phyloP scores from a whole-genome alignment of 345 rosid species.

The Cardiospermum halicacabum region DNA sequence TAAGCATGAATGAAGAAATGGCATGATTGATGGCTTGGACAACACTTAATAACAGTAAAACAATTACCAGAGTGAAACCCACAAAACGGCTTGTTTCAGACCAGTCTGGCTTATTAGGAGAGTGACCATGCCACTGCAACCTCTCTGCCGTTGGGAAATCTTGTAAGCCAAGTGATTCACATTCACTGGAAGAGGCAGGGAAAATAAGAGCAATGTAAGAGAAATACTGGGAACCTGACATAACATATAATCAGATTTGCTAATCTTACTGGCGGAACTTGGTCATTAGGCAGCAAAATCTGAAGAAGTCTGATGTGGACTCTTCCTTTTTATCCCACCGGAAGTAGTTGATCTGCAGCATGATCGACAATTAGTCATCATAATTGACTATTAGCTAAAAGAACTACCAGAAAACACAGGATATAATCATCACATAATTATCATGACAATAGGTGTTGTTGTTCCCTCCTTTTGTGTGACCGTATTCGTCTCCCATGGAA shows the following conservation, averaged over 20 bases:
- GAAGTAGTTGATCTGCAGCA: slow-evolving; percentile 72
- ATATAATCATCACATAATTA: slow-evolving; percentile 55
- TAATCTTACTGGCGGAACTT: slow-evolving; percentile 68
- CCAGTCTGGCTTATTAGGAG: slow-evolving; percentile 81
- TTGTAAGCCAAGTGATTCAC: slow-evolving; percentile 76
- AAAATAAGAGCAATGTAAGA: slow-evolving; percentile 4
- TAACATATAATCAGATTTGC: not conserved
- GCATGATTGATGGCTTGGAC: too few relatives aligned
- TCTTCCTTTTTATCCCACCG: slow-evolving; percentile 93
- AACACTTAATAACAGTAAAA: too few relatives aligned
- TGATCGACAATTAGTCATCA: slow-evolving; percentile 15
- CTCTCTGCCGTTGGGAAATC: slow-evolving; percentile 90
- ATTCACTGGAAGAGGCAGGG: slow-evolving; percentile 52
- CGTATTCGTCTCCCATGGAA: slow-evolving; percentile 97
- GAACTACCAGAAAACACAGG: slow-evolving; percentile 6
- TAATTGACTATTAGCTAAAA: slow-evolving; percentile 8
- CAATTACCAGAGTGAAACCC: slow-evolving; percentile 75
- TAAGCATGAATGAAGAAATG: too few relatives aligned
- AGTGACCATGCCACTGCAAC: slow-evolving; percentile 89
- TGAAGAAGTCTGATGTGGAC: slow-evolving; percentile 63
- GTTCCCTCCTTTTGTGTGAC: slow-evolving; percentile 96
- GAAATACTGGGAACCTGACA: not conserved
- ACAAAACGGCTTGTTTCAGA: slow-evolving; percentile 87
- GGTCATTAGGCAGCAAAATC: slow-evolving; percentile 77
- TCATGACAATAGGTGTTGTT: slow-evolving; percentile 95